A percentile compares a stretch with the other conserved stretches of the same genome.
Evolutionary conservation across 441 rosid genomes (phyloP).

Genomic region (Populus hybrid): DNA sequence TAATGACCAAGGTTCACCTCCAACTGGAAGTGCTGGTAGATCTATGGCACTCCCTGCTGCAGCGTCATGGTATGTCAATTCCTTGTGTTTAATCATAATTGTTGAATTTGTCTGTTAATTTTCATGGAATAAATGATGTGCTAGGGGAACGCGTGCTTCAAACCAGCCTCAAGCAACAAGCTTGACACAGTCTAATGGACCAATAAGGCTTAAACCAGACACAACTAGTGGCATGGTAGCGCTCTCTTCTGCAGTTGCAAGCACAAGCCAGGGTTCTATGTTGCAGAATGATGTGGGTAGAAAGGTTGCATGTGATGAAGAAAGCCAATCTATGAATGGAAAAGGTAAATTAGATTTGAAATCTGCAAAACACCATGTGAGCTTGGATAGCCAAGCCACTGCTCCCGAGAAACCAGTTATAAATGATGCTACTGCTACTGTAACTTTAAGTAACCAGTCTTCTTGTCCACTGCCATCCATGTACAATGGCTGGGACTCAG

Average conservation of each 20-base stretch:
- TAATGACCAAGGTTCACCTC: conserved; percentile 60
- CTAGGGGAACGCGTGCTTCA: conserved; percentile 80
- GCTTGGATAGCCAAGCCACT: conserved; percentile 26
- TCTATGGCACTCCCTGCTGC: conserved; percentile 79
- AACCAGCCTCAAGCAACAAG: conserved; percentile 42
- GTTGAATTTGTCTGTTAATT: conserved; percentile 2
- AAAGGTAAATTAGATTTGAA: conserved; percentile 45
- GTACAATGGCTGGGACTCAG: conserved; percentile 28
- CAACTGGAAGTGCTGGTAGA: conserved; percentile 66
- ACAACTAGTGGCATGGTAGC: conserved; percentile 31
- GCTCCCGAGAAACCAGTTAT: conserved; percentile 35
- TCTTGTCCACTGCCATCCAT: conserved; percentile 32
- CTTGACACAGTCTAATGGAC: conserved; percentile 47
- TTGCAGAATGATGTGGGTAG: conserved; percentile 35
- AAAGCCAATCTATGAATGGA: conserved; percentile 26
- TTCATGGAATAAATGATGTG: conserved; percentile 22
- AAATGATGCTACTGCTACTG: conserved; percentile 24
- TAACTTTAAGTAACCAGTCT: conserved; percentile 24
- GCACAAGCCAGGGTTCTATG: conserved; percentile 31
- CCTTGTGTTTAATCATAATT: neutral
- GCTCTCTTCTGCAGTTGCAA: conserved; percentile 43
- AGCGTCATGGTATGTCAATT: conserved; percentile 68
- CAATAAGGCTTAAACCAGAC: conserved; percentile 49
- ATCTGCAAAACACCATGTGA: conserved; percentile 33
- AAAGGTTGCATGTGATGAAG: conserved; percentile 47